Evolutionary conservation across 176 grass and related monocot genomes (phyloP).

Genomic region (Cocos nucifera): DNA sequence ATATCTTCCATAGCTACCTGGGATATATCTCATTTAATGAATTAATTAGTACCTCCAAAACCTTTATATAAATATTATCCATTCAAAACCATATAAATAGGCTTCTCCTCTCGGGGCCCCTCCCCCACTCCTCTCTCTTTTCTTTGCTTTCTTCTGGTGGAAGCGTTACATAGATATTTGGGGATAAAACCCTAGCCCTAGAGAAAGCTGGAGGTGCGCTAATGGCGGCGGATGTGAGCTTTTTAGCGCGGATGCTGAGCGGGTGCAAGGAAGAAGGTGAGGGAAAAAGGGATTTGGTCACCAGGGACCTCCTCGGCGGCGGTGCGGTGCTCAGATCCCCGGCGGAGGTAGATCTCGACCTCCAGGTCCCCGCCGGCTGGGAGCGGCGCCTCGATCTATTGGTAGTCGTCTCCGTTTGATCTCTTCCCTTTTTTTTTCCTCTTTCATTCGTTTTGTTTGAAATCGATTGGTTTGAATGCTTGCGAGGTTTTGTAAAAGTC

Average conservation of each 20-base stretch:
- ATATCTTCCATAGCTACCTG: too few species aligned
- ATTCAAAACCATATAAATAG: too few species aligned
- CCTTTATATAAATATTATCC: too few species aligned
- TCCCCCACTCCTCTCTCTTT: too few species aligned
- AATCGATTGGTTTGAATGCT: too few species aligned
- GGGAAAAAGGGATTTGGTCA: constrained; percentile 53
- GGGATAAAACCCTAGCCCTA: too few species aligned
- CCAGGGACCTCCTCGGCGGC: constrained; percentile 84
- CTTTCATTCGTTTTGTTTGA: not conserved
- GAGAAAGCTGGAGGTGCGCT: not conserved
- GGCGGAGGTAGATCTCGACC: constrained; percentile 37
- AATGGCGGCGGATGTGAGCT: constrained; percentile 60
- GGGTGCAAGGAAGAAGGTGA: constrained; percentile 23
- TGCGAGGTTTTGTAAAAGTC: too few species aligned
- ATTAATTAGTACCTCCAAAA: too few species aligned
- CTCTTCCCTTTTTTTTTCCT: not conserved
- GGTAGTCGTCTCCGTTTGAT: not conserved
- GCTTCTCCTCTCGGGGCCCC: too few species aligned
- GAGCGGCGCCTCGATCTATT: constrained; percentile 25
- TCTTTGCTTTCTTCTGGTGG: too few species aligned
- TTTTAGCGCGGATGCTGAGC: constrained; percentile 33
- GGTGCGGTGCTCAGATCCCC: constrained; percentile 24
- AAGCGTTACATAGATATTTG: too few species aligned
- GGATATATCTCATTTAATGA: too few species aligned
- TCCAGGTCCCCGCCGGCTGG: constrained; percentile 17